Evolutionary conservation across 495 filamentous ascomycete genomes (phyloP), one percentile per base, ranked within the genome.

Genomic region (Aeminium ludgeri): DNA sequence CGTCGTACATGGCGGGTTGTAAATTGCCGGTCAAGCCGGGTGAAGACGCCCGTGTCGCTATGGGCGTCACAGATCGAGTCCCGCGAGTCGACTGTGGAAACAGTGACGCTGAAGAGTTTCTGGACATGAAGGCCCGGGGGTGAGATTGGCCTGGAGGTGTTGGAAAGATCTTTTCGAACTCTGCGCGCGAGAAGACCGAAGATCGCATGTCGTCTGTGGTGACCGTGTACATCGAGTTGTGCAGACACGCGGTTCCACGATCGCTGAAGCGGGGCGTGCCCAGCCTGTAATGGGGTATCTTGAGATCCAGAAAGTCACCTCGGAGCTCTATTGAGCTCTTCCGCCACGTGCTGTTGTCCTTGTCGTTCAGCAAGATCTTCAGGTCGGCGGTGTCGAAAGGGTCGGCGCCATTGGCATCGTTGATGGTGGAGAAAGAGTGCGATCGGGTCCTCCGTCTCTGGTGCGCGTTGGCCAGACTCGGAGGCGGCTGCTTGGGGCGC

Each of bases 211-310:
- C 66, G 19, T 74, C 72, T n/a, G 63, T 65, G 18, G 61, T 65
- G 34, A 60, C 55, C 17, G 72, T 73, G 43, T 74, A 72, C 15
- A 68, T 58, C 6, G 86, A 89, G 53, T 75, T 82, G 41, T 82
- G 79, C 47, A 96, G 67, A 44, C 82, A 73, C 2, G 86, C 78
- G 34, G 76, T 89, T 6, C 85, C 82, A 44, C 73, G 70, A 15
- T 72, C 59, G 46, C 78, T 87, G 57, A 93, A 94, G 34, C 75
- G 74, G 8, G 86, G 80, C 2, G 80, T 79, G 3, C 84, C 86
- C 40, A 96, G 65, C 40, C 77, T 75, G 64, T 91, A 91, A 46
- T 82, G 77, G 30, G 89, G 86, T 41, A 95, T 91, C 6, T 80
- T 71, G 28, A 87, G 69, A 47, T 92, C 74, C 35, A 94, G 57